Conservation (phyloP, 805 yeast species). For the Wickerhamiella allomyrinae region DNA sequence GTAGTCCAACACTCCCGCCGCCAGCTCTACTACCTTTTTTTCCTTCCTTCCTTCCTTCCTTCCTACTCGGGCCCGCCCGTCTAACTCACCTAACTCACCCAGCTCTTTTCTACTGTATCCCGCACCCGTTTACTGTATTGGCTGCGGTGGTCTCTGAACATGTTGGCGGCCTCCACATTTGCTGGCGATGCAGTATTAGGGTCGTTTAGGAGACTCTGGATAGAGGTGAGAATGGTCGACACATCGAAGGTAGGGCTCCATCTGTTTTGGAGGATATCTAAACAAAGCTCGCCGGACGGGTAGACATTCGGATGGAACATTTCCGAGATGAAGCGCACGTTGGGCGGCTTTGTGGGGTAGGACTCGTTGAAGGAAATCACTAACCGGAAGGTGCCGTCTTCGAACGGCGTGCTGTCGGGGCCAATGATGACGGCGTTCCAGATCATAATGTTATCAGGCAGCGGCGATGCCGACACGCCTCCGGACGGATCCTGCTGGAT, state of each 20-base stretch:
- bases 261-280: constrained; percentile 89
- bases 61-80: no score
- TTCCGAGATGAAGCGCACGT: constrained; percentile 75
- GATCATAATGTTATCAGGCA: constrained; percentile 92
- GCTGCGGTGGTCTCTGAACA: constrained; percentile 86
- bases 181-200: constrained; percentile 97
- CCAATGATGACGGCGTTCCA: constrained; percentile 98
- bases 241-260: constrained; percentile 99
- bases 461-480: constrained; percentile 93
- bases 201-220: constrained; percentile 76
- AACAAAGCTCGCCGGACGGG: constrained; percentile 86
- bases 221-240: constrained; percentile 82
- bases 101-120: constrained; percentile 65
- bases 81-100: constrained; percentile 12
- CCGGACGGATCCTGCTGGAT: constrained; percentile 98
- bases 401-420: constrained; percentile 94
- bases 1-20: no score
- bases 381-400: constrained; percentile 89
- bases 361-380: constrained; percentile 86
- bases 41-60: no score
- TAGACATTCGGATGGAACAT: constrained; percentile 99
- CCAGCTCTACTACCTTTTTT: no score
- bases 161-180: constrained; percentile 91
- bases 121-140: constrained; percentile 85
- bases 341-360: constrained; percentile 94